Conservation (phyloP, 352 stramenopile genomes). For the Phytopythium aichiense region DNA sequence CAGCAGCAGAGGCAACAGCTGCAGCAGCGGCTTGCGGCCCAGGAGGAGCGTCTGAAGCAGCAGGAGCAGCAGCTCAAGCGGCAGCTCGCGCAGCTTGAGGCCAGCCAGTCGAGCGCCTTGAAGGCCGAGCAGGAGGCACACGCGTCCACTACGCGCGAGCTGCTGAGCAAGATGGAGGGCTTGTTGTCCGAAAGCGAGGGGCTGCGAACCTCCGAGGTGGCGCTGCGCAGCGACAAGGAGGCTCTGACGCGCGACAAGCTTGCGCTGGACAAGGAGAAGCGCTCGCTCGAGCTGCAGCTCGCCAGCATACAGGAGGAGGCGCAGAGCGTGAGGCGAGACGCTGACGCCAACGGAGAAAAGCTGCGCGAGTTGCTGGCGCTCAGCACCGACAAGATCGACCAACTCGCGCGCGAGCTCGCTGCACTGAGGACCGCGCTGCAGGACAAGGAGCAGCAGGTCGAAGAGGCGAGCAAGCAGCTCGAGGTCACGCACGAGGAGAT, state of each 20-base stretch:
- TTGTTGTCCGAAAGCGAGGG: slow-evolving; percentile 45
- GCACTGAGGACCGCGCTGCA: background rate
- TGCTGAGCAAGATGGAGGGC: slow-evolving; percentile 61
- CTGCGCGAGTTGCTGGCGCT: slow-evolving; percentile 37
- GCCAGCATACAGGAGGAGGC: slow-evolving; percentile 38
- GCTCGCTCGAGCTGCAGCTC: slow-evolving; percentile 43
- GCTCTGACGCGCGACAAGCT: slow-evolving; percentile 27
- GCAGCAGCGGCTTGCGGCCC: slow-evolving; percentile 9
- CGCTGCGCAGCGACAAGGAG: slow-evolving; percentile 59
- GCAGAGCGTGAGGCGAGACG: slow-evolving; percentile 51
- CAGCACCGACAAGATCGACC: slow-evolving; percentile 34
- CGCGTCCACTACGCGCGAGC: slow-evolving; percentile 44
- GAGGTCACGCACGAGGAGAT: background rate
- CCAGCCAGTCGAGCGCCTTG: background rate
- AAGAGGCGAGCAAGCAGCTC: background rate
- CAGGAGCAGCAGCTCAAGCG: slow-evolving; percentile 15
- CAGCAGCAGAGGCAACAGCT: slow-evolving; percentile 17
- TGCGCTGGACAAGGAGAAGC: slow-evolving; percentile 27
- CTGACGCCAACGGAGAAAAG: slow-evolving; percentile 32
- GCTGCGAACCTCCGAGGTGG: slow-evolving; percentile 36
- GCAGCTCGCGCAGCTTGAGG: slow-evolving; percentile 9
- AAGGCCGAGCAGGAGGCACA: slow-evolving; percentile 17
- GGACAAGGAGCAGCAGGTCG: background rate
- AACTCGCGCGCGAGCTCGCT: slow-evolving; percentile 18
- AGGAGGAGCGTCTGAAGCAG: slow-evolving; percentile 5